Conservation (phyloP, 176 grass and related monocot genomes). For the Urochloa ruziziensis region DNA sequence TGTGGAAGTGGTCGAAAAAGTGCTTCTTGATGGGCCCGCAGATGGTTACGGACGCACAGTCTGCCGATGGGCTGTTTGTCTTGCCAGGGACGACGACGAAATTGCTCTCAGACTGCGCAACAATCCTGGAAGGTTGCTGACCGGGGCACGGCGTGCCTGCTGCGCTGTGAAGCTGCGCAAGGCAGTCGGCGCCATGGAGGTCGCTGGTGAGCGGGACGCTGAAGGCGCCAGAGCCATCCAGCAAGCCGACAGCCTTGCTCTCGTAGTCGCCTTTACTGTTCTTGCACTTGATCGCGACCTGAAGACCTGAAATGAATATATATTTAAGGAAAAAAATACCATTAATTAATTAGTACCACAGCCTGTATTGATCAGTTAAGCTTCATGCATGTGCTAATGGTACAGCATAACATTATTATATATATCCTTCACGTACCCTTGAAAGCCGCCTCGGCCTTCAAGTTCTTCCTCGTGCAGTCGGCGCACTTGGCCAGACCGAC, state of each 20-base stretch:
- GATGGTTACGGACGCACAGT: background rate
- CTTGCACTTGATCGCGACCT: slow-evolving; percentile 31
- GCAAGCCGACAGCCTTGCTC: slow-evolving; percentile 17
- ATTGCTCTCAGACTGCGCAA: background rate
- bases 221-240: slow-evolving; percentile 20
- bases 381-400: background rate
- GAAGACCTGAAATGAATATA: background rate
- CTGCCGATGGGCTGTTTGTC: background rate
- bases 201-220: background rate
- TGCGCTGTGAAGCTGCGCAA: background rate
- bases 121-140: slow-evolving; percentile 3
- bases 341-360: background rate
- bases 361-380: background rate
- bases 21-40: background rate
- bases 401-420: background rate
- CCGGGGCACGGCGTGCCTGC: background rate
- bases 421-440: background rate
- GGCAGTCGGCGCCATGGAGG: slow-evolving; percentile 9
- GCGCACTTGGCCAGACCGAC: slow-evolving; percentile 34
- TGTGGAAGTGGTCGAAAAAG: slow-evolving; percentile 8
- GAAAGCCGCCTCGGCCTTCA: slow-evolving; percentile 25
- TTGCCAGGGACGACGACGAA: background rate
- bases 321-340: background rate
- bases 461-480: slow-evolving; percentile 38
- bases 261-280: slow-evolving; percentile 6